Evolutionary conservation across 2,329 filamentous ascomycete genomes (phyloP), one percentile per base, ranked within the genome.

Genomic region (Pseudocercospora fijiensis): DNA sequence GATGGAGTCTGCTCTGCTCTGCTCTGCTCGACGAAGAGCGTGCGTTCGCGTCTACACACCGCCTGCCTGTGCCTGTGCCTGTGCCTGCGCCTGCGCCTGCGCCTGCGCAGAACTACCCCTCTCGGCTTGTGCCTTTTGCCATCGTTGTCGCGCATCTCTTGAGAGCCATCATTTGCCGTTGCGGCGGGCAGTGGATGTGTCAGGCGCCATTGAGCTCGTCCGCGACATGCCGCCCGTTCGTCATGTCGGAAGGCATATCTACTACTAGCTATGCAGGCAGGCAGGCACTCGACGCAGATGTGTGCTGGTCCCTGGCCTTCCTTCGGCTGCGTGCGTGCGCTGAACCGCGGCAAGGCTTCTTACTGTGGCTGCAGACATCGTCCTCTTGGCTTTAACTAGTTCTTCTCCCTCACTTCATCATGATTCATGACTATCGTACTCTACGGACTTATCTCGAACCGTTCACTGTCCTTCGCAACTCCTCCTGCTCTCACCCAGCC

Each of bases 301-400:
- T 33, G 57, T 60, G 57, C 55, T 63, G 49, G 26, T 63, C 55
- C 49, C 61, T 56, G 51, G 30, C 43, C 55, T 28, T 41, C 52
- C 41, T 63, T 58, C 57, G 45, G 58, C 58, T 63, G 61, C 55
- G 45, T 52, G 13, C 30, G 20, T 27, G 20, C 30, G 30, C 28
- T 30, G 16, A 18, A 45, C 43, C 43, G 43, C 43, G 43, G 43
- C 43, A 47, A 22, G 43, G 43, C 43, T 47, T 47, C 2, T 20
- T 20, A 10, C n/a, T n/a, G n/a, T n/a, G n/a, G 10, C 10, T 47
- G 22, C 43, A 47, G 43, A 20, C n/a, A 47, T 10, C 43, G 18
- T 24, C 10, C n/a, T 11, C 11, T 20, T 20, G 18, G 43, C 11
- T 11, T 7, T 18, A 13, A 47, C 18, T 47, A 47, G 7, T 24